Base-by-base conservation (phyloP, 1,139 yeast species). In the Arxiozyma slooffiae region DNA sequence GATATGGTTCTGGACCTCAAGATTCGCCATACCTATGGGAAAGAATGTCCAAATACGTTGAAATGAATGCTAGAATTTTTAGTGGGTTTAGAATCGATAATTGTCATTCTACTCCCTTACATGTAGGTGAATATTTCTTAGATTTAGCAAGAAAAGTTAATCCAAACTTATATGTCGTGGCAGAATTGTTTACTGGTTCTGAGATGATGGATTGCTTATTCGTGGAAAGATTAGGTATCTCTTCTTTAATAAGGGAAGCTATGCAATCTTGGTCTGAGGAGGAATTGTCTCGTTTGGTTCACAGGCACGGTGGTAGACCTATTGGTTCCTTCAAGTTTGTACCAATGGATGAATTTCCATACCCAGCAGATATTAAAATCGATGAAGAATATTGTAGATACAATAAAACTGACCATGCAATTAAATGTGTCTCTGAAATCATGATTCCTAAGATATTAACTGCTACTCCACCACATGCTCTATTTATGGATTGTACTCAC, bases 401-500 rank as follows among this genome's bases (percentile, higher is more conserved):
- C 34, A 55, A 55, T 38, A 48, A 52, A 18, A 57, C 58, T 53
- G 54, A 61, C 48, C 55, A 67, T 53, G 61, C 73, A 52, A 53
- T 56, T 21, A 62, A 56, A 48, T 52, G 67, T n/a, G 72, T 70
- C 7, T 77, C 84, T 3, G 87, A 82, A 63, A 69, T 83, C 53
- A 80, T 80, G 52, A 74, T 84, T 47, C 90, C 92, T 2, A 77
- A 76, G 57, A 74, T 81, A 16, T 75, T 87, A 49, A 75, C 81
- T 1, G 73, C 81, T 8, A 78, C 82, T 43, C 81, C 82, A 16
- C 95, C 96, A 3, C 97, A 89, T 68, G 96, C 97, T 0, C 73
- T 92, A 60, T 85, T 92, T 61, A 90, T 92, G 97, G 98, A 92
- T 66, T 90, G 97, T 62, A 90, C 97, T 3, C 98, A 92, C 67